Evolutionary conservation across 1,139 yeast species (phyloP).

Genomic region (Chernovozyma aurita): DNA sequence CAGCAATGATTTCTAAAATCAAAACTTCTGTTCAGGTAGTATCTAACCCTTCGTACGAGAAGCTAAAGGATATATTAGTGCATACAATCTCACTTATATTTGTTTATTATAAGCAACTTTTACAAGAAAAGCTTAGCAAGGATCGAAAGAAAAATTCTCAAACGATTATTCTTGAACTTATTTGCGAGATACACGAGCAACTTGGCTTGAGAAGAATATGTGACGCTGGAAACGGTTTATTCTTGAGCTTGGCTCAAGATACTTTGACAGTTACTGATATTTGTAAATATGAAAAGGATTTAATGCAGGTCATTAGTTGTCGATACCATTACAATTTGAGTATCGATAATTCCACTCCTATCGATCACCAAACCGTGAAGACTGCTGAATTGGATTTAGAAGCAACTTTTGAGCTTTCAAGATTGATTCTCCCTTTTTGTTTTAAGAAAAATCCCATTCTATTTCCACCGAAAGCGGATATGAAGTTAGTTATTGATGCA

Average conservation of each 20-base stretch:
- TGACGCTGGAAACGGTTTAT: slow-evolving; percentile 56
- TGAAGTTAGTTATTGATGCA: slow-evolving; percentile 67
- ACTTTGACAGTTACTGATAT: slow-evolving; percentile 44
- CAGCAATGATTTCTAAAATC: slow-evolving; percentile 34
- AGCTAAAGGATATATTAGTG: slow-evolving; percentile 50
- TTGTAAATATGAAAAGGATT: slow-evolving; percentile 46
- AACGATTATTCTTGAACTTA: slow-evolving; percentile 33
- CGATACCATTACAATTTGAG: slow-evolving; percentile 65
- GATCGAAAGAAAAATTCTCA: slow-evolving; percentile 13
- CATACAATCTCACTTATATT: slow-evolving; percentile 37
- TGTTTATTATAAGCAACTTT: slow-evolving; percentile 23
- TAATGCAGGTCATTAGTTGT: slow-evolving; percentile 75
- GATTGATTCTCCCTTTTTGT: slow-evolving; percentile 60
- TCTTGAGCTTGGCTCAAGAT: slow-evolving; percentile 57
- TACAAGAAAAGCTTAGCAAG: slow-evolving; percentile 3
- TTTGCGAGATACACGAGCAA: slow-evolving; percentile 65
- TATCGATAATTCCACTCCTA: slow-evolving; percentile 56
- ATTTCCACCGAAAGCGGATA: slow-evolving; percentile 57
- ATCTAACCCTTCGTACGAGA: slow-evolving; percentile 30
- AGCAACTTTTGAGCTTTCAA: slow-evolving; percentile 56
- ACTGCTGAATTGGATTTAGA: slow-evolving; percentile 26
- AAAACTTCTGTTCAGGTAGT: slow-evolving; percentile 25
- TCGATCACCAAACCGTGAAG: slow-evolving; percentile 59
- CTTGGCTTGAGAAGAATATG: slow-evolving; percentile 70
- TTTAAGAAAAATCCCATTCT: slow-evolving; percentile 58